These are phyloP conservation scores for Hibiscus syriacus DNA, from an alignment of 345 rosid species.

Conservation along the genomic window DNA sequence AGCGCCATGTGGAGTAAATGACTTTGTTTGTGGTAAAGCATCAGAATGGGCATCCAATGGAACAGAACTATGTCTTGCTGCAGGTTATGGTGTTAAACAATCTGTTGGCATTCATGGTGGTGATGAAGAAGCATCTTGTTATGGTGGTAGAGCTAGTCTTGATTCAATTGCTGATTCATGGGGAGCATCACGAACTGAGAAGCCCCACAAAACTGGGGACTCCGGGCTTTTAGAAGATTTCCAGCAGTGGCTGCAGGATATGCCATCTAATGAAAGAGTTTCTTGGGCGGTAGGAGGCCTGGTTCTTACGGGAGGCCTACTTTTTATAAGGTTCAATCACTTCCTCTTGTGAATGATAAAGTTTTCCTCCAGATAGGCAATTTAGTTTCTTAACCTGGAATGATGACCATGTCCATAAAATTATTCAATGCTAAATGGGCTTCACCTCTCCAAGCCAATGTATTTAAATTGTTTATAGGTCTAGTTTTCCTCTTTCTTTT, in stretches of 20 bases:
- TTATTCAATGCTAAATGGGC: not conserved
- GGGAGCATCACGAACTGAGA: too few species aligned
- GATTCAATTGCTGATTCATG: too few species aligned
- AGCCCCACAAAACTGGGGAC: slow-evolving; percentile 23
- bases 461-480: not conserved
- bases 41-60: slow-evolving; percentile 80
- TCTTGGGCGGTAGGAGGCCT: slow-evolving; percentile 80
- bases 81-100: slow-evolving; percentile 59
- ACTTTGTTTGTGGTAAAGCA: too few species aligned
- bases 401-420: not conserved
- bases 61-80: slow-evolving; percentile 72
- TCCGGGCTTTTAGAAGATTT: slow-evolving; percentile 25
- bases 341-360: not conserved
- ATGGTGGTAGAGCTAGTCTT: too few species aligned
- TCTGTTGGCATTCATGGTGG: slow-evolving; percentile 17
- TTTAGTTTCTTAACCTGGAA: not conserved
- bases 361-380: not conserved
- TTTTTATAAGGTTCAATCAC: slow-evolving; percentile 49
- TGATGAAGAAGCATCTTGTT: too few species aligned
- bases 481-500: not conserved
- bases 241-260: too few species aligned
- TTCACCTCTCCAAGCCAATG: not conserved
- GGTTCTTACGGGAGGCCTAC: slow-evolving; percentile 61
- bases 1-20: too few species aligned
- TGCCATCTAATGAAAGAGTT: slow-evolving; percentile 41